Base-by-base conservation (phyloP, 345 rosid species). In the Aquilaria yunnanensis region DNA sequence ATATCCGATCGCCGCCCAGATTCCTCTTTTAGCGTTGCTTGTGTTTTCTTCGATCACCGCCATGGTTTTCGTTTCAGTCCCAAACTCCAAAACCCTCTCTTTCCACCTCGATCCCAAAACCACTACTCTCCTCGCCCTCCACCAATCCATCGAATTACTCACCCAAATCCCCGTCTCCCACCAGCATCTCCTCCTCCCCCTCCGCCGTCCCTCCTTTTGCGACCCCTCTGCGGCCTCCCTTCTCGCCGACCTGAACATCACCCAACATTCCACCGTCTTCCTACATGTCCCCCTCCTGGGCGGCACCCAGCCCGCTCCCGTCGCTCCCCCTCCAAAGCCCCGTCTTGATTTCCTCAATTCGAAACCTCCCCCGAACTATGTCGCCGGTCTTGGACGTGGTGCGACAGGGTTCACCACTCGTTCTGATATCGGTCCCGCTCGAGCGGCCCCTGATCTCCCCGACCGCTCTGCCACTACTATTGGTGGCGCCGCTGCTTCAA, bases 341-440 rank as follows among this genome's bases (percentile, higher is more conserved):
- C 96, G 96, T 37, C 81, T 86, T 6, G 97, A 93, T 13, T 93
- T 88, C 63, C 89, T 93, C 57, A 83, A 86, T 63, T 90, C 95
- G 7, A 90, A 80, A 74, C 97, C 95, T 3, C 92, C 92, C 4
- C 56, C 90, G 0, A 93, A 93, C 14, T 93, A 93, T 61, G 99
- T 93, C 7, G 97, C 97, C n/a, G 96, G 97, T 11, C 76, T 90
- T 16, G 97, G 97, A 8, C 97, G 96, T 75, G 96, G 99, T 32
- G 99, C 99, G 47, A 94, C 96, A 0, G 95, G 99, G 0, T 90
- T 94, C 74, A 90, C 99, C 6, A 94, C 99, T n/a, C 82, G 97
- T 2, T 94, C 97, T 2, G 96, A 93, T 78, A 94, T 93, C 32
- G 97, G 97, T 51, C 98, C 95, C 0, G 96, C 97, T 56, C 89